These are phyloP conservation scores for Herpotrichia juniperi DNA, from an alignment of 2,329 filamentous ascomycete genomes.

Conservation along the genomic window DNA sequence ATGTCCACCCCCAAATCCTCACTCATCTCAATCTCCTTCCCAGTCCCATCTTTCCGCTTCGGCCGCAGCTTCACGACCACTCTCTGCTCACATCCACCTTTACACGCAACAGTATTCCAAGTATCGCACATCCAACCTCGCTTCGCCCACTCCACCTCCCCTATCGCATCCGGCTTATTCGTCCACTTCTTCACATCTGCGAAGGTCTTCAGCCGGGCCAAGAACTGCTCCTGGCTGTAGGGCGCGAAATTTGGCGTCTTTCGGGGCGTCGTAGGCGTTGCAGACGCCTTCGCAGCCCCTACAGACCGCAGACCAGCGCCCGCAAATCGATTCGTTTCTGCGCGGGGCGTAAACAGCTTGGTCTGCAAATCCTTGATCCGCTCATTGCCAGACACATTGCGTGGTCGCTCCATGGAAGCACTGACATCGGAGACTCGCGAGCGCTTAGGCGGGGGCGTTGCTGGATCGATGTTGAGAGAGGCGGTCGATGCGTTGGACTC, in stretches of 20 bases:
- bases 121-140: conserved; percentile 83
- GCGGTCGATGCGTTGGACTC: conserved; percentile 41
- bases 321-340: conserved; percentile 17
- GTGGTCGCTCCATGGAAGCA: conserved; percentile 29
- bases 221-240: conserved; percentile 80
- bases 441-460: conserved; percentile 37
- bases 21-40: conserved; percentile 57
- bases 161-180: conserved; percentile 85
- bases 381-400: conserved; percentile 36
- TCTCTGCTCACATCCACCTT: conserved; percentile 80
- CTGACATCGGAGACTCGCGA: conserved; percentile 36
- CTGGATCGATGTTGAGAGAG: conserved; percentile 23
- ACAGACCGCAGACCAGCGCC: conserved; percentile 37
- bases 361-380: conserved; percentile 39
- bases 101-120: conserved; percentile 79
- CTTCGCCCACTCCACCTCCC: conserved; percentile 94
- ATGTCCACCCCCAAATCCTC: conserved; percentile 53
- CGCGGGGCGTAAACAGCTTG: conserved; percentile 36
- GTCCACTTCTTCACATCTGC: conserved; percentile 91
- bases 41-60: conserved; percentile 56
- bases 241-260: conserved; percentile 77
- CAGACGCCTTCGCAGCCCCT: conserved; percentile 30
- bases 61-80: conserved; percentile 75
- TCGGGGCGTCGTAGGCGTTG: conserved; percentile 30
- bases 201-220: conserved; percentile 83